Base-by-base conservation (phyloP, 345 rosid genomes). In the Arabidopsis suecica region DNA sequence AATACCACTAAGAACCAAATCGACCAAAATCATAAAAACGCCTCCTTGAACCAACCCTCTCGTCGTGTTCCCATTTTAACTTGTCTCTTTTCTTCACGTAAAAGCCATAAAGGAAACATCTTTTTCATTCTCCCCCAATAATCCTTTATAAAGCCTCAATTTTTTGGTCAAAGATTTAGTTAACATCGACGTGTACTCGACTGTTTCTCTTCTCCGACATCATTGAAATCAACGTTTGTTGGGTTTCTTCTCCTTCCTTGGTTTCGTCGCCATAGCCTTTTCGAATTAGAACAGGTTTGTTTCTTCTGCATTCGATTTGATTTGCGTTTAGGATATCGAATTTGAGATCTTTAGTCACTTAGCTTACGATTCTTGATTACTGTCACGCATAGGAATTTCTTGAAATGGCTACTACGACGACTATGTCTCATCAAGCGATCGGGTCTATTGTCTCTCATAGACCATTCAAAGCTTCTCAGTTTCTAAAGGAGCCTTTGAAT, bases 371-470 rank as follows among this genome's bases (percentile, higher is more conserved):
- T 61, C 13, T 16, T 54, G 59, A 47, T 71, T 44, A 6, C 14
- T 37, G 5, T 38, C 16, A 36, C 7, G 69, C 10, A 3, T 65
- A 76, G 60, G 64, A 28, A 20, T 54, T 12, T 68, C 4, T 0
- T 7, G 64, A 54, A 77, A 95, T 95, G 98, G 86, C 90, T 38
- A 73, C 77, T 36, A 72, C 78, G 14, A 74, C 77, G 34, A 73
- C 88, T 79, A 82, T 77, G 61, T 87, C 88, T 72, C 86, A 88
- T 68, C 96, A 85, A 82, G 66, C 86, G 16, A 28, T 79, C n/a
- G 88, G 89, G 68, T 80, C 82, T 61, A 58, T 82, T 60, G 85
- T 72, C 76, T 76, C 70, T 74, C 83, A 67, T 34, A 61, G 49
- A 57, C 79, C 69, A 44, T 77, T 30, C 65, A 63, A 45, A 69